Base-by-base conservation (phyloP, 257 asterid genomes). In the Gentiana dahurica region DNA sequence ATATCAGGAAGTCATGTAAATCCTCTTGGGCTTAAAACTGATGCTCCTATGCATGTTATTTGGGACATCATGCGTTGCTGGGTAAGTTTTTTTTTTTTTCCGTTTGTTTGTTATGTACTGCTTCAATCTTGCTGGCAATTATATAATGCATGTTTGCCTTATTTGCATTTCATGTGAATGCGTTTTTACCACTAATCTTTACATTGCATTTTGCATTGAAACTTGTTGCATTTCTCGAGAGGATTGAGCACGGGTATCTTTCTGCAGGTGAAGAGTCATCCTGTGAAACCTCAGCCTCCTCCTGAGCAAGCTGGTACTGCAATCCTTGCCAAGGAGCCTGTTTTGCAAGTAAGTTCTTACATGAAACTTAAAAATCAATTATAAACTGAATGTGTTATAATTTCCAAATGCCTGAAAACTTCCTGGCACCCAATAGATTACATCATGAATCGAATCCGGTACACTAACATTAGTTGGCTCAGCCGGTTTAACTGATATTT, bases 21-120 rank as follows among this genome's bases (percentile, higher is more conserved):
- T 66, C 94, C 97, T 12, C 70, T 71, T 92, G 58, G 95, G 95
- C 68, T 92, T 75, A 92, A 92, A 66, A 85, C 97, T 2, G 93
- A 92, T 70, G 98, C 97, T 66, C 98, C 98, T n/a, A 87, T 92
- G 98, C 79, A 92, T 47, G 93, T 88, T 51, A 75, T 92, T 54
- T 92, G 97, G 98, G 98, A 92, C 73, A 85, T 92, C 10, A 92
- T 92, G 98, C 97, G 98, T 38, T 92, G 97, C 71, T 92, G 98
- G 98, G 98, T 92, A 77, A 71, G 80, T 60, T 51, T 35, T 12
- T 15, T 5, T 5, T 67, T 70, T 45, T 4, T 8, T 15, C 24
- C 24, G 24, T 11, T 0, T 15, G 24, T 13, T 3, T 46, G 47
- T 4, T 53, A 44, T 12, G 44, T 36, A 53, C 24, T 15, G 24